Base-by-base conservation (phyloP, 2,329 filamentous ascomycete species). In the Ophiostoma quercus region DNA sequence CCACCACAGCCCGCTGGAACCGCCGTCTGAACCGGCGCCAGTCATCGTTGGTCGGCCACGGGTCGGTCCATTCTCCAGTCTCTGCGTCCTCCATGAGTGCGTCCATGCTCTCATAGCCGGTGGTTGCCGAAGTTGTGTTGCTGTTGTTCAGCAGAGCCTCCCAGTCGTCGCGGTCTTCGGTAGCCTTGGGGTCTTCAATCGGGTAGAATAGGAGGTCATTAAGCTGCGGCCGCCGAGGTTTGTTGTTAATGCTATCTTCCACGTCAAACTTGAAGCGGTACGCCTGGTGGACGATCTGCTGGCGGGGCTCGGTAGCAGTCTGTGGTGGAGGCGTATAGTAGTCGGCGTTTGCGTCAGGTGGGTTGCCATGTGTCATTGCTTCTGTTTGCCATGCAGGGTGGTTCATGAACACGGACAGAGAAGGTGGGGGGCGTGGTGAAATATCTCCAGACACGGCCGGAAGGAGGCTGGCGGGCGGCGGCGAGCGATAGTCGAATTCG, bases 201-300 rank as follows among this genome's bases (percentile, higher is more conserved):
- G 79, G 78, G 74, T 80, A 81, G 73, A 78, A 78, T 5, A 78
- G 73, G 66, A 81, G 74, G 72, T 79, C 77, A 73, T 81, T 81
- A 68, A 79, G 76, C 69, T 82, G 80, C 7, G 81, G 81, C 3
- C 80, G 78, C 14, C 80, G 78, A 4, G 80, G 77, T 69, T 78
- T 79, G 71, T 79, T 77, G 74, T 82, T 82, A 74, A 82, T 79
- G 74, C 81, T 81, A 71, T 79, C 78, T 70, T 82, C 81, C 68
- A 82, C 79, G 74, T 83, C 81, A 72, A 82, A 82, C 73, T 81
- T 81, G 76, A 80, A 82, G 70, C 81, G 79, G 74, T 82, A 82
- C 2, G 80, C 78, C 71, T 82, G 80, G 74, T 80, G 81, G 16
- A 82, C 76, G n/a, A 80, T 75, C 69, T 81, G 79, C 43, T 79